Conservation (phyloP, 2,329 filamentous ascomycete species). For the Diatrype stigma region DNA sequence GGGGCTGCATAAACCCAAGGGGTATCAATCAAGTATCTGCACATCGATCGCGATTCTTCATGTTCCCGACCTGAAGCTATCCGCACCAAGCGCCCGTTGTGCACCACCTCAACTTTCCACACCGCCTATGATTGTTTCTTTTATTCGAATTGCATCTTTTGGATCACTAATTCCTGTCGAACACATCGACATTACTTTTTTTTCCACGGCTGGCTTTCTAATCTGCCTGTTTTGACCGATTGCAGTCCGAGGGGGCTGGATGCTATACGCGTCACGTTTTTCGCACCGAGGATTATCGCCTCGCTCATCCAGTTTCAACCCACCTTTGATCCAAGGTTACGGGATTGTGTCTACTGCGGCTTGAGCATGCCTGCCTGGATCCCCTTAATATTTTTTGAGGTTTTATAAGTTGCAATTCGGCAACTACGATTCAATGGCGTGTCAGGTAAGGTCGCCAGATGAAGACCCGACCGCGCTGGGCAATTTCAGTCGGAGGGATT, state of each 20-base stretch:
- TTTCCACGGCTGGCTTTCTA: not conserved
- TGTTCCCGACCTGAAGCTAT: conserved; percentile 25
- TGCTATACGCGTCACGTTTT: conserved; percentile 8
- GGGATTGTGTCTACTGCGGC: conserved; percentile 4
- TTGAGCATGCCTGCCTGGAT: conserved; percentile 6
- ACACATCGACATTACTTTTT: conserved; percentile 1
- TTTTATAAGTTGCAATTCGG: conserved; percentile 15
- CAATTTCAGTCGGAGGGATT: too few relatives aligned
- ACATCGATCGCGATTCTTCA: not conserved
- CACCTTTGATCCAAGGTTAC: conserved; percentile 11
- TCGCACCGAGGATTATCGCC: conserved; percentile 2
- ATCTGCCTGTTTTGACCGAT: not conserved
- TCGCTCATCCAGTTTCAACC: conserved; percentile 13
- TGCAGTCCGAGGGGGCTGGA: not conserved
- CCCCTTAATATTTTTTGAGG: conserved; percentile 9
- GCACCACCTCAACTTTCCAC: conserved; percentile 12
- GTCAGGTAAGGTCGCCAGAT: not conserved
- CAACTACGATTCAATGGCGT: conserved; percentile 25
- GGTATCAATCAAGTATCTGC: not conserved
- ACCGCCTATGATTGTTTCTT: not conserved
- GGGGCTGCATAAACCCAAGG: not conserved
- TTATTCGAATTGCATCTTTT: not conserved
- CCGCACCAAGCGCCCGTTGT: conserved; percentile 17
- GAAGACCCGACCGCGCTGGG: too few relatives aligned
- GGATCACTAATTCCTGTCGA: not conserved